These are phyloP conservation scores for Sphenostylis stenocarpa DNA, from an alignment of 306 rosid species.

Conservation along the genomic window DNA sequence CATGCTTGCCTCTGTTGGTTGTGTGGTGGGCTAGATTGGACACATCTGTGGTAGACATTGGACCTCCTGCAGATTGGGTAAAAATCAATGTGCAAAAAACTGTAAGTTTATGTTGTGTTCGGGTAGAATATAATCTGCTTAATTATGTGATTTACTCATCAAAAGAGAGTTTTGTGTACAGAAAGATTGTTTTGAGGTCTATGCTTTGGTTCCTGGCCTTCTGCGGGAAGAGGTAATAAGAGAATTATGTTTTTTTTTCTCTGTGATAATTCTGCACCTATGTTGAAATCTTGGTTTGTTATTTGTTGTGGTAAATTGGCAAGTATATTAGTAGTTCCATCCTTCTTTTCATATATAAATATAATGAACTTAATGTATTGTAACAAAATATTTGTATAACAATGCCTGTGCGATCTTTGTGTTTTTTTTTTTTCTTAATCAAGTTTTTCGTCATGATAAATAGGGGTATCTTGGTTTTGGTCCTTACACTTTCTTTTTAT, in stretches of 20 bases:
- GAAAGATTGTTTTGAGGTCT: constrained; percentile 97
- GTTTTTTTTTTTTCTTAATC: neutral
- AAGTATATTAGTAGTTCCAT: neutral
- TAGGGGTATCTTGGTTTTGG: too few relatives aligned
- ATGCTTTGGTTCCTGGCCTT: constrained; percentile 98
- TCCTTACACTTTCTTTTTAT: too few relatives aligned
- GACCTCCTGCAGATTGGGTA: constrained; percentile 99
- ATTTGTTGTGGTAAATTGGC: neutral
- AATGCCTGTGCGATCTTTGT: neutral
- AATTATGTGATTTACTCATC: constrained; percentile 14
- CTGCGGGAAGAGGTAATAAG: constrained; percentile 90
- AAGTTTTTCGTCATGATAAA: too few relatives aligned
- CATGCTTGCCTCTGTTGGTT: constrained; percentile 35
- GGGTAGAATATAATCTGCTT: constrained; percentile 16
- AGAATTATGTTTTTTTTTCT: neutral
- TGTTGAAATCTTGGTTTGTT: neutral
- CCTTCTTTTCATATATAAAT: neutral
- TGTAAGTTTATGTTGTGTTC: constrained; percentile 53
- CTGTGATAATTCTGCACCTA: neutral
- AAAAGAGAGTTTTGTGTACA: constrained; percentile 40
- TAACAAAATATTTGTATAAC: constrained; percentile 6
- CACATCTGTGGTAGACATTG: constrained; percentile 71
- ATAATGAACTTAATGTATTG: neutral
- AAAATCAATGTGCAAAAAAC: constrained; percentile 93
- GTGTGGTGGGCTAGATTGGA: constrained; percentile 64